Conservation (phyloP, 164 flowering plant genomes). For the Dillenia suffruticosa region DNA sequence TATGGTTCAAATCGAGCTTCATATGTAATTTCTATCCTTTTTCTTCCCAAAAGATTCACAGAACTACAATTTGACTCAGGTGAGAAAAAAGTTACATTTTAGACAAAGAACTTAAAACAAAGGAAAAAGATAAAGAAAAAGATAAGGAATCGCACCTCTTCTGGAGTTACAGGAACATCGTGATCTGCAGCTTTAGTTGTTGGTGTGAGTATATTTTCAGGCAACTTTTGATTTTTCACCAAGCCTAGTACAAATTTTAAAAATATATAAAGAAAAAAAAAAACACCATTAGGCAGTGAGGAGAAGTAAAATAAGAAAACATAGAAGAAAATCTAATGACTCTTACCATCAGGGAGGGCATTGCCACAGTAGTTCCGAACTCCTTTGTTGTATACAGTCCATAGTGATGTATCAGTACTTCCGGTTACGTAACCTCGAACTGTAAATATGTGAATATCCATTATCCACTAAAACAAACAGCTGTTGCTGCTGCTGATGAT, state of each 20-base stretch:
- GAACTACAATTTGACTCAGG: too few species aligned
- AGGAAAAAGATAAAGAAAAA: background rate
- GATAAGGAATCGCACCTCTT: constrained; percentile 47
- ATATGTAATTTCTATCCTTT: too few species aligned
- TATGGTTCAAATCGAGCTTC: too few species aligned
- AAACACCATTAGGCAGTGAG: constrained; percentile 6
- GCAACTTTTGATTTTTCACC: constrained; percentile 79
- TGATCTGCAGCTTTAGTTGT: constrained; percentile 95
- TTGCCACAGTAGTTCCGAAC: constrained; percentile 93
- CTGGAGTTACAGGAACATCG: constrained; percentile 89
- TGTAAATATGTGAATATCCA: constrained; percentile 22
- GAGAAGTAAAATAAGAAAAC: background rate
- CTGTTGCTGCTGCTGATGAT: too few species aligned
- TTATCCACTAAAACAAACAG: background rate
- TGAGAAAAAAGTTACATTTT: too few species aligned
- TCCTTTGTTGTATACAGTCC: constrained; percentile 94
- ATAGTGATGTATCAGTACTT: constrained; percentile 93
- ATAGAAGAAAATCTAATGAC: background rate
- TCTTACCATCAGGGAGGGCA: constrained; percentile 72
- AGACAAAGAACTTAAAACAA: too few species aligned
- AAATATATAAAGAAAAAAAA: background rate
- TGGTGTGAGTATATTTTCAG: constrained; percentile 82
- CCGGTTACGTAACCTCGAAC: constrained; percentile 96
- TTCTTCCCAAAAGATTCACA: too few species aligned
- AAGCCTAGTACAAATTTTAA: constrained; percentile 38